phyloP scores from a whole-genome alignment of 2,329 filamentous ascomycete species.

The Fusarium chlamydosporum region DNA sequence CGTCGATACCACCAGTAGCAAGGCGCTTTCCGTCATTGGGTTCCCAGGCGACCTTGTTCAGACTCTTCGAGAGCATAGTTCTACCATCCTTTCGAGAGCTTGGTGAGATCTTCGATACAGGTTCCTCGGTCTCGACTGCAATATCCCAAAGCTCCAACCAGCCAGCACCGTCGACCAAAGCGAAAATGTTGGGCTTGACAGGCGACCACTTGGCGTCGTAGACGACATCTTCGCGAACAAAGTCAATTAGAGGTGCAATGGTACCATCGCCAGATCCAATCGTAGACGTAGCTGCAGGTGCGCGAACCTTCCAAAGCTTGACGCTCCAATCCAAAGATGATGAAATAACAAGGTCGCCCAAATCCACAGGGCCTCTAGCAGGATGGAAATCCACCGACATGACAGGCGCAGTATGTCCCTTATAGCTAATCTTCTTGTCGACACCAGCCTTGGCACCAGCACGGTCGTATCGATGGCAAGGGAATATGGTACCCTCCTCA shows the following conservation, averaged over 20 bases:
- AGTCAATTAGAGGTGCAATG: conserved; percentile 85
- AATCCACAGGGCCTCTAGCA: conserved; percentile 89
- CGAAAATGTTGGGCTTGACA: conserved; percentile 93
- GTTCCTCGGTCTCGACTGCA: conserved; percentile 91
- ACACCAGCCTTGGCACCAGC: conserved; percentile 97
- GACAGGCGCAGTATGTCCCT: conserved; percentile 91
- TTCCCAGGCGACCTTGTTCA: conserved; percentile 98
- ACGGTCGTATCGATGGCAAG: conserved; percentile 96
- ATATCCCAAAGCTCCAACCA: conserved; percentile 96
- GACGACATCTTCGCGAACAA: conserved; percentile 94
- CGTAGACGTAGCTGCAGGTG: conserved; percentile 79
- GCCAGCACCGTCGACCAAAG: conserved; percentile 92
- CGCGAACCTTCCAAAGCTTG: conserved; percentile 94
- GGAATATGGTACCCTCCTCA: conserved; percentile 96
- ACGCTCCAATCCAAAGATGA: conserved; percentile 96
- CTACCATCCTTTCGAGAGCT: conserved; percentile 74
- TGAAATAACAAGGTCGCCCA: conserved; percentile 93
- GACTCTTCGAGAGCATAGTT: conserved; percentile 82
- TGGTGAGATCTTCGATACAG: conserved; percentile 83
- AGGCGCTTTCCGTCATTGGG: conserved; percentile 86
- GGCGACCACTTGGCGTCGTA: conserved; percentile 98
- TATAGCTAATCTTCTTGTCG: conserved; percentile 88
- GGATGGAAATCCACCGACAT: conserved; percentile 98
- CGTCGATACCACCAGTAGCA: conserved; percentile 92
- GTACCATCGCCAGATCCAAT: conserved; percentile 65